phyloP scores from a whole-genome alignment of 495 filamentous ascomycete genomes.

The Aspergillus ellipticus region DNA sequence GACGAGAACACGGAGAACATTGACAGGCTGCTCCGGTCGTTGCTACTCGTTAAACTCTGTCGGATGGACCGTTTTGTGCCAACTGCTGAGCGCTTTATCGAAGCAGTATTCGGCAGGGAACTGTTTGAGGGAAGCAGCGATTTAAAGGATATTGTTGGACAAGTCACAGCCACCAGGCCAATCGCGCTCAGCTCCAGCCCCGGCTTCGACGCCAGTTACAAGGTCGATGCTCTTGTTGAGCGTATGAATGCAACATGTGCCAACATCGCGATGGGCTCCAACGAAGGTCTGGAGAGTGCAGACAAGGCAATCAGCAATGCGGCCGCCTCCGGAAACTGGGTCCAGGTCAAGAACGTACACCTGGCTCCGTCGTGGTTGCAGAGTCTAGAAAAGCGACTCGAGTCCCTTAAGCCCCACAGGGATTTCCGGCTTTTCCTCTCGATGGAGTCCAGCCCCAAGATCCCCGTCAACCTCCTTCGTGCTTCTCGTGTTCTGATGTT shows the following conservation, averaged over 20 bases:
- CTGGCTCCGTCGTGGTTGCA: constrained; percentile 94
- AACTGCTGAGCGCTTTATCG: constrained; percentile 81
- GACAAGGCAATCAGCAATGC: constrained; percentile 95
- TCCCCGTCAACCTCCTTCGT: constrained; percentile 91
- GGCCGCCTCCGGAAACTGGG: constrained; percentile 90
- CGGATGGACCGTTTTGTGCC: constrained; percentile 94
- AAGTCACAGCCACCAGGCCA: constrained; percentile 79
- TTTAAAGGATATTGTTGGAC: constrained; percentile 75
- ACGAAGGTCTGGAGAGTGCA: constrained; percentile 84
- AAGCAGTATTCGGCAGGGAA: constrained; percentile 81
- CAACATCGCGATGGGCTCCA: constrained; percentile 98
- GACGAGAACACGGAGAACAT: constrained; percentile 57
- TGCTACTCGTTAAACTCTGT: constrained; percentile 90
- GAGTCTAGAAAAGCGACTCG: constrained; percentile 92
- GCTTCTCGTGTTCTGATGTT: constrained; percentile 95
- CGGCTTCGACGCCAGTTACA: constrained; percentile 97
- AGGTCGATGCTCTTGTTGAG: constrained; percentile 92
- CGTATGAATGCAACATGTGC: constrained; percentile 75
- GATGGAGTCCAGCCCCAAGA: constrained; percentile 96
- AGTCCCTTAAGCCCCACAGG: constrained; percentile 87
- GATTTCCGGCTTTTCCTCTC: constrained; percentile 96
- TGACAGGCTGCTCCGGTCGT: constrained; percentile 75
- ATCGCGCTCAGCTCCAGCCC: constrained; percentile 91
- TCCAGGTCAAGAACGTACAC: constrained; percentile 98
- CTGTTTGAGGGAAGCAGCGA: constrained; percentile 80